Conservation (phyloP, 2,329 filamentous ascomycete species). For the Hortaea sp. region DNA sequence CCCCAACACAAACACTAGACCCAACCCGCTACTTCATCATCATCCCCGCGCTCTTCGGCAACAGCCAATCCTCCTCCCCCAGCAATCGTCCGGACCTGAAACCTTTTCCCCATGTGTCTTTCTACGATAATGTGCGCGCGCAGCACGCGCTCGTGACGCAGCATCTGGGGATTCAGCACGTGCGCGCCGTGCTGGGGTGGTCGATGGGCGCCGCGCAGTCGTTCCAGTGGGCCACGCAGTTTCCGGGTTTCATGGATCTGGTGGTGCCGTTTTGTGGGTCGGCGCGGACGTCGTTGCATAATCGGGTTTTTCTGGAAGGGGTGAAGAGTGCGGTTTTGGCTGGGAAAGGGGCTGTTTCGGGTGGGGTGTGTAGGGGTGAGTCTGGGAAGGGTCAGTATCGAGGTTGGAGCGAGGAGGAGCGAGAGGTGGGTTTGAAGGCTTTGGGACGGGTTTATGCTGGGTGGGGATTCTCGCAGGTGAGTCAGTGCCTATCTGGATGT, state of each 20-base stretch:
- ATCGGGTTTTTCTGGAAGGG: constrained; percentile 58
- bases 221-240: constrained; percentile 28
- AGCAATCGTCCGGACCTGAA: constrained; percentile 43
- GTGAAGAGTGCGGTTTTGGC: constrained; percentile 52
- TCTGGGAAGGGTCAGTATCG: constrained; percentile 22
- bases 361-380: constrained; percentile 40
- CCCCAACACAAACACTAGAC: too few relatives aligned
- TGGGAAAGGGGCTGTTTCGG: constrained; percentile 44
- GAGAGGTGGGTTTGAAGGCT: constrained; percentile 53
- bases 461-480: constrained; percentile 45
- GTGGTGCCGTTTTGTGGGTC: constrained; percentile 56
- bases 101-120: constrained; percentile 52
- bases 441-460: constrained; percentile 61
- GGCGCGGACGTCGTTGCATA: constrained; percentile 55
- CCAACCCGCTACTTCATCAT: constrained; percentile 54
- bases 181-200: constrained; percentile 57
- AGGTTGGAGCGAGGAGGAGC: constrained; percentile 39
- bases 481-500: too few relatives aligned
- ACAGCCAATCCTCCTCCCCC: constrained; percentile 57
- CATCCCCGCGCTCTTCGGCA: constrained; percentile 58
- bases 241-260: constrained; percentile 45
- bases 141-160: constrained; percentile 58
- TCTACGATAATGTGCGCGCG: constrained; percentile 61
- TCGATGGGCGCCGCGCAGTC: constrained; percentile 61
- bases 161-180: constrained; percentile 49